Conservation (phyloP, 129 eudicot genomes). For the Sambucus nigra region DNA sequence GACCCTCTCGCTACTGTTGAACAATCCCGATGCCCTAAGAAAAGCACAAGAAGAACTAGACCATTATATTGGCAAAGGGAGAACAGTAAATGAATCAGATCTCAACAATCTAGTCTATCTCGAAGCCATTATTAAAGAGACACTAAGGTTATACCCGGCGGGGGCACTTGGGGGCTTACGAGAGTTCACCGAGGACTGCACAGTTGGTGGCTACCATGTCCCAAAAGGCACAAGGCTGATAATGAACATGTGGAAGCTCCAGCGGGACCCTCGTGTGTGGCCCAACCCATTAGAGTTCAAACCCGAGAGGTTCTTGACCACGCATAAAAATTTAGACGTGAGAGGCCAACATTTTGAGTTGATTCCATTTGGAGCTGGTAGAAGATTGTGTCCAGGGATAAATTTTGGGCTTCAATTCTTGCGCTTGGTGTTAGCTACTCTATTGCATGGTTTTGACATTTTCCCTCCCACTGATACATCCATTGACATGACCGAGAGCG, state of each 20-base stretch:
- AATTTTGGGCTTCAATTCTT: not conserved
- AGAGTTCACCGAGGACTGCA: not conserved
- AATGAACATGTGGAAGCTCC: not conserved
- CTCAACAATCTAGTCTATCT: constrained; percentile 2
- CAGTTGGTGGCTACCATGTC: not conserved
- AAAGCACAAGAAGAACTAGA: constrained; percentile 1
- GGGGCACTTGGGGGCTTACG: not conserved
- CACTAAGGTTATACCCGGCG: not conserved
- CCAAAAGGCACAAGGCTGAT: not conserved
- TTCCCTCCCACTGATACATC: not conserved
- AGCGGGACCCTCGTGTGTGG: not conserved
- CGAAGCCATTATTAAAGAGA: constrained; percentile 6
- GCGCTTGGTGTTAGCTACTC: constrained; percentile 2
- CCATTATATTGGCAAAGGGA: not conserved
- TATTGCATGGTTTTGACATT: constrained; percentile 2
- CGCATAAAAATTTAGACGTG: not conserved
- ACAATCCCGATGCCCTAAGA: constrained; percentile 1
- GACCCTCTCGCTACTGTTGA: constrained; percentile 6
- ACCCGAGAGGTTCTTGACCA: not conserved
- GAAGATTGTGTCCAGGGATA: constrained; percentile 5
- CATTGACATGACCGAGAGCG: constrained; percentile 5
- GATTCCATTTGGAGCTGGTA: constrained; percentile 6
- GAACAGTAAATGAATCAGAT: constrained; percentile 6
- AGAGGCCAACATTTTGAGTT: constrained; percentile 5
- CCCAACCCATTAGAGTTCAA: not conserved